Evolutionary conservation across 2,329 filamentous ascomycete genomes (phyloP).

Genomic region (Alternaria sp.): DNA sequence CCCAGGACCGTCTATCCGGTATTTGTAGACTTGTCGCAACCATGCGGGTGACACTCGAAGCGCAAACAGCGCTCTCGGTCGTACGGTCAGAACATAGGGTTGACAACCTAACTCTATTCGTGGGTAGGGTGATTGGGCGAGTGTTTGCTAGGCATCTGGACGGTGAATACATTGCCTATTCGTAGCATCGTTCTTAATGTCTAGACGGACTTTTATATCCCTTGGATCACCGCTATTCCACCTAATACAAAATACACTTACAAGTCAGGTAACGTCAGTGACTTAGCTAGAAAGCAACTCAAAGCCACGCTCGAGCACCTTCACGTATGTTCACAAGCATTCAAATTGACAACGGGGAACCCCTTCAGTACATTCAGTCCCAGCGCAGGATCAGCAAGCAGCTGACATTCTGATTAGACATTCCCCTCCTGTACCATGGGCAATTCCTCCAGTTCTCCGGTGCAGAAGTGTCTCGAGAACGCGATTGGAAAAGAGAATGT

Average conservation of each 20-base stretch:
- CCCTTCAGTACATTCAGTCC: neutral
- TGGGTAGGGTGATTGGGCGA: conserved; percentile 4
- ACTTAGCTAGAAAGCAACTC: neutral
- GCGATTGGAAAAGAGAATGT: conserved; percentile 38
- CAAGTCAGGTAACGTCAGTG: neutral
- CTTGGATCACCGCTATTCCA: neutral
- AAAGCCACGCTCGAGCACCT: neutral
- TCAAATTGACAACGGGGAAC: neutral
- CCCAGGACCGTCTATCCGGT: conserved; percentile 3
- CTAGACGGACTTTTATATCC: neutral
- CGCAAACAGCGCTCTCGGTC: neutral
- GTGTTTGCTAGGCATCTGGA: conserved; percentile 2
- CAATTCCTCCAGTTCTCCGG: conserved; percentile 37
- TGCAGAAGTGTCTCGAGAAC: conserved; percentile 41
- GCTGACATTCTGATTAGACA: neutral
- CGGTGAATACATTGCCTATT: neutral
- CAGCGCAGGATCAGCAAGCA: neutral
- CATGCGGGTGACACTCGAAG: conserved; percentile 7
- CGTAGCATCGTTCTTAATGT: neutral
- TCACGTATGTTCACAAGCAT: neutral
- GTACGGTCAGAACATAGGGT: neutral
- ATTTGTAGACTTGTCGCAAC: conserved; percentile 6
- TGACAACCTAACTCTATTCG: neutral
- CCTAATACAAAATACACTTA: neutral
- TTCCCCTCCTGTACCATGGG: conserved; percentile 35